Base-by-base conservation (phyloP, 768 basidiomycete species). In the Hericium rajendrae region DNA sequence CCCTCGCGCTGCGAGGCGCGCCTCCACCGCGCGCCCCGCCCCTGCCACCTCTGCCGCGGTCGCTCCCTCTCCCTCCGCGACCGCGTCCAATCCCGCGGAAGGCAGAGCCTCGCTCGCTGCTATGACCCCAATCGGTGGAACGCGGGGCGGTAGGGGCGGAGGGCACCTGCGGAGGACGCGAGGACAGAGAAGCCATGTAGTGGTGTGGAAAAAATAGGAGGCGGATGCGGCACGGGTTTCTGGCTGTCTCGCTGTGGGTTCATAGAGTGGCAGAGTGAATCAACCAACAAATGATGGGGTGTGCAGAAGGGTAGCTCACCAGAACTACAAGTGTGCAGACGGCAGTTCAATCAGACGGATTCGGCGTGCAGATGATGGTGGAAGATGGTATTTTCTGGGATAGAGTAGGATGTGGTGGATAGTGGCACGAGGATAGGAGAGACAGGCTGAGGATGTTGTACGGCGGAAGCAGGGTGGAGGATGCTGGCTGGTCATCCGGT, bases 91-190 rank as follows among this genome's bases (percentile, higher is more conserved):
- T 65, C 48, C 78, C 77, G 62, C 70, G 75, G 61, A 79, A 79
- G 38, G 78, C 73, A 38, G 76, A 72, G 6, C 75, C 78, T 52
- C 75, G 71, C 49, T 81, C 82, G 51, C 71, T 73, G n/a, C 70
- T 64, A 51, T 72, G 72, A 46, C 65, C 68, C 80, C 81, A 80
- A 59, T 77, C 74, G 55, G 72, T 68, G 38, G 65, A 61, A 48
- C 71, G 70, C 58, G 74, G 68, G 54, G 66, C 62, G 20, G 61
- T 54, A 68, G 59, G 65, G 56, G 52, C 72, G 59, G 50, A 69
- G 49, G 57, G 63, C 65, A 58, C 68, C 28, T 51, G 49, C 49
- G 49, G 28, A 11, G 49, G 49, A 3, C 49, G 22, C 57, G 69
- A 54, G 60, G 75, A 62, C 59, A 76, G 67, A n/a, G 77, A 66